These are phyloP conservation scores for Pisolithus microcarpus DNA, from an alignment of 768 basidiomycete genomes.

Conservation along the genomic window DNA sequence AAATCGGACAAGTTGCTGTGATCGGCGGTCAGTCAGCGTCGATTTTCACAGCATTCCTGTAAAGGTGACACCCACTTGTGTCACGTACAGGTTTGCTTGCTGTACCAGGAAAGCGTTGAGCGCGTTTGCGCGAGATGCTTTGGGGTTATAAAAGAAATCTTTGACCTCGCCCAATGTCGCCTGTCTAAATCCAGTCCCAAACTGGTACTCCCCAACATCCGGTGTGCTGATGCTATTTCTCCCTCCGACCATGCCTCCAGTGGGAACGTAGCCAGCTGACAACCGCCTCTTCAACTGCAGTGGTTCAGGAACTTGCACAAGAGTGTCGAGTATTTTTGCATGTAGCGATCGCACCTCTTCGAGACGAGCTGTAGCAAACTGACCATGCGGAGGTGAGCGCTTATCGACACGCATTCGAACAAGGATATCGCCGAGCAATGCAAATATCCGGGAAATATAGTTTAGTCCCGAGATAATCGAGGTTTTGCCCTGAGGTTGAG, in stretches of 20 bases:
- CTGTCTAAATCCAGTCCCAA: conserved; percentile 68
- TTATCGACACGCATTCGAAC: conserved; percentile 85
- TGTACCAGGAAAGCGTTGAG: conserved; percentile 87
- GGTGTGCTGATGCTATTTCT: background rate
- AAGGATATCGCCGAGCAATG: conserved; percentile 77
- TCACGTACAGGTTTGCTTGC: conserved; percentile 89
- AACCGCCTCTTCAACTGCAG: conserved; percentile 59
- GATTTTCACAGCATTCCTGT: background rate
- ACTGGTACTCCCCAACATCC: conserved; percentile 26
- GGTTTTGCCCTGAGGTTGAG: conserved; percentile 83
- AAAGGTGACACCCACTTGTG: conserved; percentile 50
- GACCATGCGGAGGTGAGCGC: conserved; percentile 77
- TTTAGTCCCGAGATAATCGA: conserved; percentile 82
- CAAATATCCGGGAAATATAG: conserved; percentile 81
- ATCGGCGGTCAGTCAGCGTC: background rate
- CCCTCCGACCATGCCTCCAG: conserved; percentile 28
- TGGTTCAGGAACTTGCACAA: conserved; percentile 70
- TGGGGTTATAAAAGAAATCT: conserved; percentile 88
- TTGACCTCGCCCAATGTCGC: conserved; percentile 84
- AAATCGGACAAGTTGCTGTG: conserved; percentile 85
- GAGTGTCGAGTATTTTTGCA: conserved; percentile 62
- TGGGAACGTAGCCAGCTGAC: conserved; percentile 41
- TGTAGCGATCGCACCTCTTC: conserved; percentile 82
- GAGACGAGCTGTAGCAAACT: conserved; percentile 75
- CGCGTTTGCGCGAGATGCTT: conserved; percentile 77